A percentile compares a stretch with the other conserved stretches of the same genome.
phyloP scores from a whole-genome alignment of 805 yeast species.

The Sugiyamaella marilandica region DNA sequence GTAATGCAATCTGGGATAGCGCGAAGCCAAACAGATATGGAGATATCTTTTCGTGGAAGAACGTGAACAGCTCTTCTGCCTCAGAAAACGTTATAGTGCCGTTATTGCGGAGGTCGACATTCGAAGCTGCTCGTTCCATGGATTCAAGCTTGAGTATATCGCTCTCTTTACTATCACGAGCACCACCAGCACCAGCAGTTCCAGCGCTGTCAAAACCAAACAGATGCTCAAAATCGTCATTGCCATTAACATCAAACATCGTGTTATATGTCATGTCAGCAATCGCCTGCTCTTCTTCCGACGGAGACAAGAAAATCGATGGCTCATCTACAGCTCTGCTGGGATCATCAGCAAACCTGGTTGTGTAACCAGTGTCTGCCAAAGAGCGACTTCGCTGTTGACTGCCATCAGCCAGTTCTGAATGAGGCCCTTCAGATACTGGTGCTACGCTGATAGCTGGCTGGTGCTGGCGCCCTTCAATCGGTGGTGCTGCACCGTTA shows the following conservation, averaged over 20 bases:
- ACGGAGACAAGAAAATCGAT: not conserved
- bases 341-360: not conserved
- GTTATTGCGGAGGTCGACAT: slow-evolving; percentile 32
- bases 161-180: not conserved
- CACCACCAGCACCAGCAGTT: not conserved
- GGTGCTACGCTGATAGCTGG: not conserved
- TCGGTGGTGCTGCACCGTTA: not conserved
- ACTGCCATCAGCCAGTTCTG: not conserved
- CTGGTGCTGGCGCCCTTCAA: not conserved
- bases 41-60: slow-evolving; percentile 51
- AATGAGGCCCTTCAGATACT: not conserved
- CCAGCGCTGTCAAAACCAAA: not conserved
- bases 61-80: slow-evolving; percentile 43
- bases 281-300: not conserved
- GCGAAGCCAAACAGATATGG: slow-evolving; percentile 66
- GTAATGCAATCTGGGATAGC: slow-evolving; percentile 45
- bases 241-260: not conserved
- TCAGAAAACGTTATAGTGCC: slow-evolving; percentile 36
- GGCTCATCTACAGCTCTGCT: not conserved
- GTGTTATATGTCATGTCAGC: slow-evolving; percentile 1
- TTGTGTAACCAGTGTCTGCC: not conserved
- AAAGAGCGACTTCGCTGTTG: not conserved
- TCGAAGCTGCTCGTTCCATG: not conserved
- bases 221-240: slow-evolving; percentile 2
- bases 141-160: not conserved